Evolutionary conservation across 2,329 filamentous ascomycete species (phyloP).

Genomic region (Aschersonia sp.): DNA sequence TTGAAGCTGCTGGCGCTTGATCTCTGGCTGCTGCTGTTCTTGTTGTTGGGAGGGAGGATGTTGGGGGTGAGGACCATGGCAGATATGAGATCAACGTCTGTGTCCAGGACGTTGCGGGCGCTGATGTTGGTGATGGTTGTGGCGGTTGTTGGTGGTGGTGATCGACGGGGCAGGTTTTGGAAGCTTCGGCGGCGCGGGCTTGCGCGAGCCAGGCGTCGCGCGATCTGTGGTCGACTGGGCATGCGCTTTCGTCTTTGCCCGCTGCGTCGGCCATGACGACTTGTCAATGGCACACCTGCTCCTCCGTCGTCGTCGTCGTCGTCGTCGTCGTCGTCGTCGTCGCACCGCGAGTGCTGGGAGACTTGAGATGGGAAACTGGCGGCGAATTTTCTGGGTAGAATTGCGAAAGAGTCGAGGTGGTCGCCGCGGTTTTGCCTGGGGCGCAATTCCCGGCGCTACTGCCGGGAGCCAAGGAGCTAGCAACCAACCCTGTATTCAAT

Average conservation of each 20-base stretch:
- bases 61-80: slow-evolving; percentile 18
- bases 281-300: too few species aligned
- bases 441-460: too few species aligned
- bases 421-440: too few species aligned
- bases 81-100: slow-evolving; percentile 26
- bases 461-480: too few species aligned
- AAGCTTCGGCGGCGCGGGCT: slow-evolving; percentile 34
- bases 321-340: too few species aligned
- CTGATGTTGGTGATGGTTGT: not conserved
- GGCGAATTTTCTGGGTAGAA: too few species aligned
- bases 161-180: slow-evolving; percentile 16
- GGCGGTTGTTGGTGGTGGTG: slow-evolving; percentile 6
- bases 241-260: slow-evolving; percentile 26
- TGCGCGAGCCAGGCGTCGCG: slow-evolving; percentile 76
- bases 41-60: slow-evolving; percentile 5
- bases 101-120: slow-evolving; percentile 24
- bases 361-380: too few species aligned
- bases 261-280: slow-evolving; percentile 3
- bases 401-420: too few species aligned
- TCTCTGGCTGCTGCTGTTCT: too few species aligned
- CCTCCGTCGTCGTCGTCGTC: too few species aligned
- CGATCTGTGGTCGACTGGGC: slow-evolving; percentile 83
- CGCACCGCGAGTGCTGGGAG: too few species aligned
- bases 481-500: too few species aligned
- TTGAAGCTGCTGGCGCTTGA: slow-evolving; percentile 4